Base-by-base conservation (phyloP, 2,329 filamentous ascomycete genomes). In the Fusarium brevicatenulatum region DNA sequence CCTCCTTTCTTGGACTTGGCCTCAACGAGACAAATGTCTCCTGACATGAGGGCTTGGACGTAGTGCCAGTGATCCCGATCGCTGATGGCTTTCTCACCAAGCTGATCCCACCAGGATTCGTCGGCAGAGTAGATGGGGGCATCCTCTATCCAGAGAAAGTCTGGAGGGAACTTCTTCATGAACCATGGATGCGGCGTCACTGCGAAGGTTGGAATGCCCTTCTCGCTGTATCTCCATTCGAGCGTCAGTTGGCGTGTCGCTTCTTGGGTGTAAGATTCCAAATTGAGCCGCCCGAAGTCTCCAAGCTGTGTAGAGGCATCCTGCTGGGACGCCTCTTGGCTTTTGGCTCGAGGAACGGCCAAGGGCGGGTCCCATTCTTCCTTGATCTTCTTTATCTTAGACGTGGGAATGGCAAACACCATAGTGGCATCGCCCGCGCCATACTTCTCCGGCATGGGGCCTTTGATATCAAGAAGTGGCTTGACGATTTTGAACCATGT, bases 401-500 rank as follows among this genome's bases (percentile, higher is more conserved):
- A 18, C 37, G 63, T 67, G 9, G 75, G 77, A 21, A 74, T 72
- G 3, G 71, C 74, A 49, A 78, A 72, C 18, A 73, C 68, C 30
- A 76, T 34, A 34, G 54, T 66, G 18, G 74, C 58, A 25, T 68
- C 28, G 19, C 66, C 52, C n/a, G 71, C 54, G 25, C 57, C 19
- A 43, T 25, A n/a, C 28, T 68, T 60, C 16, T 49, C 40, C 11
- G 65, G 72, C 18, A 28, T 39, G 25, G 60, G 40, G 10, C 61
- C 63, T 16, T 36, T 34, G 15, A 47, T 60, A 15, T 56, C 39
- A 21, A 55, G 28, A 4, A 78, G 34, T 8, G 76, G 74, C 53
- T 76, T 78, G 39, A 47, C 46, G 40, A 78, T 77, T 30, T 72
- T 72, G 64, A 78, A 69, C 77, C 77, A 78, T 18, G 58, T 55